Base-by-base conservation (phyloP, 192 early-diverging fungal genomes). In the Gonapodya sp. region DNA sequence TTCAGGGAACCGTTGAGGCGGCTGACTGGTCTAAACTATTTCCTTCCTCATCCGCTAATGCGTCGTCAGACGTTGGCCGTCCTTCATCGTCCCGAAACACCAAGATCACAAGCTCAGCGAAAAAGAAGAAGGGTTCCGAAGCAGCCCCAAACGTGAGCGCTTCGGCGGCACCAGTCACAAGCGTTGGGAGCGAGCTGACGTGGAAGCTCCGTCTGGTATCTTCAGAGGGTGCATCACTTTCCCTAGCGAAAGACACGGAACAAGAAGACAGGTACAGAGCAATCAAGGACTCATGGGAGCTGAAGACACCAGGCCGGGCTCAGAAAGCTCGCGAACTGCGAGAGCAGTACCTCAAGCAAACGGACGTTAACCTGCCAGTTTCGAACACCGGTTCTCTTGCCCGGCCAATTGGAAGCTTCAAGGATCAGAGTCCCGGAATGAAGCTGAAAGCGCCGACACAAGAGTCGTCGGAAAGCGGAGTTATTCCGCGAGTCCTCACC, bases 271-370 rank as follows among this genome's bases (percentile, higher is more conserved):
- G 88, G 35, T 86, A 89, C 36, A 81, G 83, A 35, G 83, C 84
- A 24, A 87, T 91, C 33, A 92, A 92, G 81, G 91, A 92, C 36
- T 72, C 80, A 16, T 92, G 91, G 91, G 91, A 92, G 80, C 72
- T 82, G 1, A 75, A 83, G 1, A 85, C 88, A 35, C 86, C 85
- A 1, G 91, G 91, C 0, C 82, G 91, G 2, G 79, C 87, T 2
- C 78, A 82, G 1, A 85, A 84, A 80, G 90, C 90, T 0, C 82
- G 85, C 16, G 91, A 92, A 72, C 73, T 82, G 14, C 83, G 90
- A 14, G 90, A 91, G 30, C 2, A 35, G 18, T 91, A 89, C 79
- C 16, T 79, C 16, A 79, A 79, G 35, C 79, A 79, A 36, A 24
- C 79, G 1, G 34, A 64, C 46, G 46, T 64, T 8, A 64, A 8